Evolutionary conservation across 192 early-diverging fungal species (phyloP).

Genomic region (Coemansia sp.): DNA sequence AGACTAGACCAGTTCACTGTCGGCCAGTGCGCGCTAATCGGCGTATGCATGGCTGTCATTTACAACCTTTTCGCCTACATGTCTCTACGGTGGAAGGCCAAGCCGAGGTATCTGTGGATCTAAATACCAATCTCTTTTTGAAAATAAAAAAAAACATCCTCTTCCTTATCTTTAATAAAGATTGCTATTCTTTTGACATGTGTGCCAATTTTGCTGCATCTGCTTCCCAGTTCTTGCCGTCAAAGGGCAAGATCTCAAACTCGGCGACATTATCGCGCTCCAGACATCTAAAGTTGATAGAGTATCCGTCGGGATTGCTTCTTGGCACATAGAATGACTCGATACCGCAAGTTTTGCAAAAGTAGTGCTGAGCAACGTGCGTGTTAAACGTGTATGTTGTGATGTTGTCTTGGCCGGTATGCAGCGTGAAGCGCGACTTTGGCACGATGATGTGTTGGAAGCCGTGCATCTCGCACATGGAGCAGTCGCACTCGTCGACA

Average conservation of each 20-base stretch:
- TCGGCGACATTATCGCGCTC: slow-evolving; percentile 29
- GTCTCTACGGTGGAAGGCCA: slow-evolving; percentile 52
- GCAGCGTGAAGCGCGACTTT: slow-evolving; percentile 31
- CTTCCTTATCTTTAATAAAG: neutral
- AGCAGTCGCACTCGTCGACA: slow-evolving; percentile 53
- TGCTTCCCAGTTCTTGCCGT: slow-evolving; percentile 54
- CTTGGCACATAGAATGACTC: slow-evolving; percentile 56
- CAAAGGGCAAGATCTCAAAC: slow-evolving; percentile 31
- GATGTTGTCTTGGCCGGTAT: slow-evolving; percentile 37
- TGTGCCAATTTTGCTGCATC: slow-evolving; percentile 27
- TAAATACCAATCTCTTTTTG: slow-evolving; percentile 6
- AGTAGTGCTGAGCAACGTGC: slow-evolving; percentile 55
- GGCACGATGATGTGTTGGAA: slow-evolving; percentile 52
- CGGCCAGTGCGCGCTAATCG: slow-evolving; percentile 48
- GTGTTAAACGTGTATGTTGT: slow-evolving; percentile 59
- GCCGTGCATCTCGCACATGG: slow-evolving; percentile 43
- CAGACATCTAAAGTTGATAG: slow-evolving; percentile 53
- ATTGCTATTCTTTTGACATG: slow-evolving; percentile 37
- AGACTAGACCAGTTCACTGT: slow-evolving; percentile 49
- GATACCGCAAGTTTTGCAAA: slow-evolving; percentile 58
- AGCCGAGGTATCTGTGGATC: slow-evolving; percentile 53
- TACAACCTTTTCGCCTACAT: slow-evolving; percentile 51
- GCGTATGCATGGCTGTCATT: slow-evolving; percentile 36
- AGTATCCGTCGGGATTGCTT: slow-evolving; percentile 57
- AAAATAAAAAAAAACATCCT: neutral